A percentile compares a stretch with the other conserved stretches of the same genome.
phyloP scores from a whole-genome alignment of 345 rosid genomes.

The Populus euphratica region DNA sequence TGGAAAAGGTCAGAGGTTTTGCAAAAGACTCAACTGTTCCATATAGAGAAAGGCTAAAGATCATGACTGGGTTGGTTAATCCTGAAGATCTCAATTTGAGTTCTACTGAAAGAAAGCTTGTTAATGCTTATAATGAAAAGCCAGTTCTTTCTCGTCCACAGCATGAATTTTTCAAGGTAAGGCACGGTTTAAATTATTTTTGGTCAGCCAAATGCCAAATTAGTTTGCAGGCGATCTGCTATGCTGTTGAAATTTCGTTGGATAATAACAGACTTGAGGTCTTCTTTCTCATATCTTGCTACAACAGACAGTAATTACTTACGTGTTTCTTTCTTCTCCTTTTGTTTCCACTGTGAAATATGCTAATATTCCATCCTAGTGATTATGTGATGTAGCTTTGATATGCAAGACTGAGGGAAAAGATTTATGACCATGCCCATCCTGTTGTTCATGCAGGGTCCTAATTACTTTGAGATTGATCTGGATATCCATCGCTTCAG shows the following conservation, averaged over 20 bases:
- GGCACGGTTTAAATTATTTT: neutral
- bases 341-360: no score
- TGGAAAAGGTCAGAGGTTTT: conserved; percentile 83
- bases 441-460: conserved; percentile 46
- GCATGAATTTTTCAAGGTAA: conserved; percentile 68
- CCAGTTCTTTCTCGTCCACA: conserved; percentile 98
- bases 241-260: no score
- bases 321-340: no score
- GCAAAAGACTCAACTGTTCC: conserved; percentile 67
- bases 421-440: no score
- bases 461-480: conserved; percentile 89
- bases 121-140: conserved; percentile 79
- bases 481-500: conserved; percentile 89
- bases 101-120: conserved; percentile 79
- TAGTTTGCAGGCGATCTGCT: no score
- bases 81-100: conserved; percentile 75
- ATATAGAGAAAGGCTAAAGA: conserved; percentile 87
- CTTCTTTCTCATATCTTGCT: no score
- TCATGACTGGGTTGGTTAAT: conserved; percentile 74
- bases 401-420: no score
- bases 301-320: no score
- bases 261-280: no score
- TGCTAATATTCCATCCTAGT: no score
- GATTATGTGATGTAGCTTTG: no score
- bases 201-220: neutral